Evolutionary conservation across 768 basidiomycete genomes (phyloP).

Genomic region (Stropharia rugosoannulata): DNA sequence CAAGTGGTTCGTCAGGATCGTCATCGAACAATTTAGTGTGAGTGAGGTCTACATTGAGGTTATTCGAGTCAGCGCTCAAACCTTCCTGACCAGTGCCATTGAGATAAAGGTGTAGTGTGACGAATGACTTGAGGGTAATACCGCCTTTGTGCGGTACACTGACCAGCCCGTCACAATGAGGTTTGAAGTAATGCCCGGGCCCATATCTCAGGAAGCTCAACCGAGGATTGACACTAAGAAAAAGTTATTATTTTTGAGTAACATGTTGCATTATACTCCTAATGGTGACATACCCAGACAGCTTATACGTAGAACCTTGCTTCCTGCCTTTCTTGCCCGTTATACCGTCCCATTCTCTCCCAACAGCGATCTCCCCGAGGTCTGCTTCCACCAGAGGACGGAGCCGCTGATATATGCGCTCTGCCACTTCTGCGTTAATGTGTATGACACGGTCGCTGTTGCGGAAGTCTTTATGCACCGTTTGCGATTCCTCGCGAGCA

Average conservation of each 20-base stretch:
- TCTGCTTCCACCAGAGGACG: conserved; percentile 30
- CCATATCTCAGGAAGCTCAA: conserved; percentile 44
- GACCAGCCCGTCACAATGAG: conserved; percentile 36
- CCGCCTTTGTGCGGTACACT: conserved; percentile 23
- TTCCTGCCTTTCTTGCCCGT: conserved; percentile 27
- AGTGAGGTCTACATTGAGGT: too few species aligned
- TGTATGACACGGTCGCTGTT: conserved; percentile 34
- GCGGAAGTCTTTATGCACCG: conserved; percentile 31
- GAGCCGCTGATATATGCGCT: conserved; percentile 29
- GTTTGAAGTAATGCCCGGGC: conserved; percentile 40
- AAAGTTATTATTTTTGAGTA: neutral
- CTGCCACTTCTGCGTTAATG: conserved; percentile 27
- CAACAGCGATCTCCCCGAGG: conserved; percentile 27
- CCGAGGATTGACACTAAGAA: conserved; percentile 32
- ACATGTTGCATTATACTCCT: neutral
- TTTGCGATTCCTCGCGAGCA: conserved; percentile 17
- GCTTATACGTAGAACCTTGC: conserved; percentile 31
- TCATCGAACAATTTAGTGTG: conserved; percentile 1
- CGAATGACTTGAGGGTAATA: conserved; percentile 31
- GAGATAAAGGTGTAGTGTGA: conserved; percentile 43
- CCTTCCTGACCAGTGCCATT: conserved; percentile 25
- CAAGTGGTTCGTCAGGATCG: conserved; percentile 18
- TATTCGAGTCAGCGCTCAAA: neutral
- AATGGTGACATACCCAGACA: conserved; percentile 26
- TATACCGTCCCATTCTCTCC: conserved; percentile 29